A percentile compares a stretch with the other conserved stretches of the same genome.
These are phyloP conservation scores for Russula olivacea DNA, from an alignment of 768 basidiomycete species.

Conservation along the genomic window DNA sequence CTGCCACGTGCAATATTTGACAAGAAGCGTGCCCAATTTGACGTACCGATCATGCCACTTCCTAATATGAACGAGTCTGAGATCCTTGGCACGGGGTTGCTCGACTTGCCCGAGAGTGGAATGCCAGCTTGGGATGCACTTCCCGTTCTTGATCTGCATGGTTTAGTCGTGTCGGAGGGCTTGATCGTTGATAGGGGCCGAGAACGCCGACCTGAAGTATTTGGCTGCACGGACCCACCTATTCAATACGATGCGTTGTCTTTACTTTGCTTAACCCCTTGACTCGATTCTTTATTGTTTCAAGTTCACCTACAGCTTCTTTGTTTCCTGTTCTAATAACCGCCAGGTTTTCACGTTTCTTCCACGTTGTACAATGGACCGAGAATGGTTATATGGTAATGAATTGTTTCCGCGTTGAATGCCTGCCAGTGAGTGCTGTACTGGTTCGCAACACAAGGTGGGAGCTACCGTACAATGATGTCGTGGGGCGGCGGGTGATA, in stretches of 20 bases:
- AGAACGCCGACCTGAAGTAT: constrained; percentile 27
- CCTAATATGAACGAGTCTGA: constrained; percentile 30
- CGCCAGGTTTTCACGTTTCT: neutral
- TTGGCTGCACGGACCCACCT: constrained; percentile 24
- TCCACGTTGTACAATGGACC: neutral
- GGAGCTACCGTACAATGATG: neutral
- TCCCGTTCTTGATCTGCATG: constrained; percentile 59
- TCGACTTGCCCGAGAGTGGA: constrained; percentile 51
- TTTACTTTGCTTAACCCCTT: constrained; percentile 26
- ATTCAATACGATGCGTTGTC: constrained; percentile 23
- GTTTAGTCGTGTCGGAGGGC: constrained; percentile 33
- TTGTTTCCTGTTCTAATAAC: neutral
- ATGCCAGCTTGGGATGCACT: constrained; percentile 51
- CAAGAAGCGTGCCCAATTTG: constrained; percentile 59
- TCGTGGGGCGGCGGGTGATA: too few relatives aligned
- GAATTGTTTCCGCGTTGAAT: neutral
- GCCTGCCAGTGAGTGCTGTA: neutral
- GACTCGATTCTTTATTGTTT: neutral
- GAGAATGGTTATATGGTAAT: neutral
- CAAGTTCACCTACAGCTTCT: neutral
- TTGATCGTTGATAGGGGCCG: constrained; percentile 33
- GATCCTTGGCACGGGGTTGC: constrained; percentile 34
- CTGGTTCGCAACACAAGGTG: neutral
- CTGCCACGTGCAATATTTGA: constrained; percentile 40
- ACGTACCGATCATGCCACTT: constrained; percentile 61